phyloP scores from a whole-genome alignment of 495 filamentous ascomycete genomes.

The Chaetomium fimeti region DNA sequence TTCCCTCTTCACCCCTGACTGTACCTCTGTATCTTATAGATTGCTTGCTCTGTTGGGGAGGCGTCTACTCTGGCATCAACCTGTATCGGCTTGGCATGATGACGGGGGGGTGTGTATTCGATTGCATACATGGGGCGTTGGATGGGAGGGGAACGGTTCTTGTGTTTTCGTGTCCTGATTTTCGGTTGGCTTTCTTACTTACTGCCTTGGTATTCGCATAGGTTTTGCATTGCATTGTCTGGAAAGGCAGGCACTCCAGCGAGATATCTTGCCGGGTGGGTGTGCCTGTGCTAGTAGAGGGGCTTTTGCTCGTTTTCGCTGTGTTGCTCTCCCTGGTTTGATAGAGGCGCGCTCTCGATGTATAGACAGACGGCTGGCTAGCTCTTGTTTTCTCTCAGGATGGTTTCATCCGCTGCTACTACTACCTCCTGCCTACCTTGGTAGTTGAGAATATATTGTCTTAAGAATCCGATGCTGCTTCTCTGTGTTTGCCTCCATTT shows the following conservation, averaged over 20 bases:
- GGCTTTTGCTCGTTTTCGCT: not conserved
- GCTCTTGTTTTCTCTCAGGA: not conserved
- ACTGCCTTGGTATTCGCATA: slow-evolving; percentile 5
- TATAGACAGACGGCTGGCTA: not conserved
- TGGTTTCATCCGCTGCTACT: not conserved
- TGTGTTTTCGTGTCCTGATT: not conserved
- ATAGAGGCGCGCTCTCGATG: not conserved
- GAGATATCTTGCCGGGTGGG: not conserved
- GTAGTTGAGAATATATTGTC: slow-evolving; percentile 3
- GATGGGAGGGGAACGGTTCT: not conserved
- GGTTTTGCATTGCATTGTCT: not conserved
- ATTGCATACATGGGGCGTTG: slow-evolving; percentile 19
- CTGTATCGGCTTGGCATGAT: slow-evolving; percentile 10
- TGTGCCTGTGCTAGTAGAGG: not conserved
- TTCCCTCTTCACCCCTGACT: not conserved
- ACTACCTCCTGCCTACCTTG: not conserved
- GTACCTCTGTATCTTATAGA: not conserved
- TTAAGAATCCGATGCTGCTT: not conserved
- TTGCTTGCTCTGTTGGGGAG: not conserved
- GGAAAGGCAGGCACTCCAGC: not conserved
- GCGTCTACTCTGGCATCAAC: not conserved
- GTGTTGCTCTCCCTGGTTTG: not conserved
- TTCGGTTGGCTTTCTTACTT: not conserved
- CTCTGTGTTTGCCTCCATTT: not conserved
- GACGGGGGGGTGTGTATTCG: not conserved